Base-by-base conservation (phyloP, 2,329 filamentous ascomycete species). In the Penicillium sp. region DNA sequence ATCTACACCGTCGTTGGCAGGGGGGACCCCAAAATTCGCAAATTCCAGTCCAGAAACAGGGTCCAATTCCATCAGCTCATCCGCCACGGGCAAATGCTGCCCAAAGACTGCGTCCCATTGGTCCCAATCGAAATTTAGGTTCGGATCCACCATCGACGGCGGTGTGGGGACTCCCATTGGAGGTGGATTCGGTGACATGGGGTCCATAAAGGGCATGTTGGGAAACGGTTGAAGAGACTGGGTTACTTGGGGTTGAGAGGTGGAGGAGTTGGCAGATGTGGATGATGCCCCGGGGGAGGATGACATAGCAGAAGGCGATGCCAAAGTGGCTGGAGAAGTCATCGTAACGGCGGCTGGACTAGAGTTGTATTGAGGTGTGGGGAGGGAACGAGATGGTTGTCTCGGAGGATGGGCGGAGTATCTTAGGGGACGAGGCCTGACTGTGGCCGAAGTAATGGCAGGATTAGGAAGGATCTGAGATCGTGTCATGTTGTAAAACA, bases 61-160 rank as follows among this genome's bases (percentile, higher is more conserved):
- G 51, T 78, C 76, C 14, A 78, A 58, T 54, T 78, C 76, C 73
- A 78, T 77, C 13, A 77, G 57, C 35, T 77, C 76, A 57, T 78
- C 76, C 0, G 76, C 72, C 19, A 78, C 74, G 14, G 75, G 75
- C 13, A 78, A 65, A 57, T 79, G 77, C 53, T 79, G 77, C 2
- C 78, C 77, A 51, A 80, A 80, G 2, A 80, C 77, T 7, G 77
- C 75, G 52, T 80, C 78, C 78, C 78, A 80, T 61, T 78, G 72
- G 53, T 80, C 78, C 78, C 78, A 80, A 64, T 80, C 78, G 62
- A 80, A 80, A 53, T 77, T 74, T 21, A 78, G 53, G 46, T 77
- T 78, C 9, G 74, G 72, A 21, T 76, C 75, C 9, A 75, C 63
- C 69, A 75, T 71, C 1, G 71, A 74, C 1, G 72, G 70, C 0